Conservation (phyloP, 176 grass and related monocot species). For the Lolium multiflorum region DNA sequence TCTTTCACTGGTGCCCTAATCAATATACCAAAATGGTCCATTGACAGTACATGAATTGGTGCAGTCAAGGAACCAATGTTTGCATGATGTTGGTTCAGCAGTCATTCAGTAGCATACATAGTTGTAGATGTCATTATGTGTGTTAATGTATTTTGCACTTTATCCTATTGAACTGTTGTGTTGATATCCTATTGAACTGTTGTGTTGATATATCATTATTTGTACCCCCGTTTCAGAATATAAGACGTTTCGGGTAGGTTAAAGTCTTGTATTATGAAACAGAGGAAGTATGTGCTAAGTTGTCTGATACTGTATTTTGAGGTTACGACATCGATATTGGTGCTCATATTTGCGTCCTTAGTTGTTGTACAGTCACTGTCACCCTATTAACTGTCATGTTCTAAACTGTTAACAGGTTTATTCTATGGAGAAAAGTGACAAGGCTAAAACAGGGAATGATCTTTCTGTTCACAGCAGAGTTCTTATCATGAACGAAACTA, state of each 20-base stretch:
- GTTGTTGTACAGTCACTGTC: slow-evolving; percentile 20
- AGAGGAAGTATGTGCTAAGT: background rate
- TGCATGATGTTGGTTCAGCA: slow-evolving; percentile 11
- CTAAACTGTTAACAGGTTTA: slow-evolving; percentile 67
- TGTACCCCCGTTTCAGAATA: too few relatives aligned
- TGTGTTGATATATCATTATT: background rate
- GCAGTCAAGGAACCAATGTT: background rate
- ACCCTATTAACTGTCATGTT: slow-evolving; percentile 42
- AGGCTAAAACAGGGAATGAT: slow-evolving; percentile 82
- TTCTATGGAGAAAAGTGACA: slow-evolving; percentile 83
- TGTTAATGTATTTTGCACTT: slow-evolving; percentile 12
- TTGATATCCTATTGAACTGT: slow-evolving; percentile 15
- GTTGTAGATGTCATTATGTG: background rate
- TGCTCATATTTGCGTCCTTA: slow-evolving; percentile 35
- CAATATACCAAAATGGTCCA: background rate
- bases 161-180: slow-evolving; percentile 26
- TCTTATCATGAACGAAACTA: slow-evolving; percentile 54
- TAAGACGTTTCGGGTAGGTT: too few relatives aligned
- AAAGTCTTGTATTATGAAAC: too few relatives aligned
- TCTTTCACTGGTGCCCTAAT: slow-evolving; percentile 1
- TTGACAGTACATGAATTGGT: slow-evolving; percentile 19
- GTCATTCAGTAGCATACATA: slow-evolving; percentile 10
- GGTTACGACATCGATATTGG: background rate
- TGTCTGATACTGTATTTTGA: background rate
- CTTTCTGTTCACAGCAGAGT: slow-evolving; percentile 59